A percentile compares a stretch with the other conserved stretches of the same genome.
phyloP scores from a whole-genome alignment of 1,139 yeast genomes.

The Saccharomyces uvarum region DNA sequence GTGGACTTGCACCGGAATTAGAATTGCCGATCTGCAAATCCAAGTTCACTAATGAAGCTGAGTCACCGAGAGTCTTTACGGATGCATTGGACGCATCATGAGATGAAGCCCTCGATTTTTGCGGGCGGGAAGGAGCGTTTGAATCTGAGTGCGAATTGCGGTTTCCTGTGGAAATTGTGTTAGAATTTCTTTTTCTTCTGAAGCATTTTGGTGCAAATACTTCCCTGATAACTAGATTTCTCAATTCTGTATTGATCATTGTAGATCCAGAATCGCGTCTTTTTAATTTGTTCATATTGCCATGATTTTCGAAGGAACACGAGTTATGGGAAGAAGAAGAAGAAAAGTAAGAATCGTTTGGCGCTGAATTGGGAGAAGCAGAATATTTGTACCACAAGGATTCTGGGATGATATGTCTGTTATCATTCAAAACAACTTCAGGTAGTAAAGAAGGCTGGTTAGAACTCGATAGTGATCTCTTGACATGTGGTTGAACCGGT shows the following conservation, averaged over 20 bases:
- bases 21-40: background rate
- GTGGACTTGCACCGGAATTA: constrained; percentile 8
- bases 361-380: constrained; percentile 43
- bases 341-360: constrained; percentile 26
- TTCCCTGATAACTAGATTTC: constrained; percentile 59
- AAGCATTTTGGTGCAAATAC: constrained; percentile 52
- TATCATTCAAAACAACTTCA: constrained; percentile 82
- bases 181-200: constrained; percentile 9
- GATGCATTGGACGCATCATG: constrained; percentile 9
- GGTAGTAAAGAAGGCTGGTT: constrained; percentile 40
- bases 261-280: constrained; percentile 46
- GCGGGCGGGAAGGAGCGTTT: background rate
- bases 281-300: constrained; percentile 1
- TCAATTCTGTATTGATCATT: constrained; percentile 53
- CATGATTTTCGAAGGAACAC: background rate
- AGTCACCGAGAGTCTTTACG: constrained; percentile 5
- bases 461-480: background rate
- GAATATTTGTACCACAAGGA: constrained; percentile 61
- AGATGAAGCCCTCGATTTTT: constrained; percentile 10
- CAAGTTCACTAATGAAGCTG: background rate
- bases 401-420: constrained; percentile 80
- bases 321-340: constrained; percentile 7
- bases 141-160: constrained; percentile 20
- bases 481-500: background rate
- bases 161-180: constrained; percentile 1